Evolutionary conservation across 1,139 yeast species (phyloP), one percentile per base, ranked within the genome.

Genomic region (Sugiyamaella paludigena): DNA sequence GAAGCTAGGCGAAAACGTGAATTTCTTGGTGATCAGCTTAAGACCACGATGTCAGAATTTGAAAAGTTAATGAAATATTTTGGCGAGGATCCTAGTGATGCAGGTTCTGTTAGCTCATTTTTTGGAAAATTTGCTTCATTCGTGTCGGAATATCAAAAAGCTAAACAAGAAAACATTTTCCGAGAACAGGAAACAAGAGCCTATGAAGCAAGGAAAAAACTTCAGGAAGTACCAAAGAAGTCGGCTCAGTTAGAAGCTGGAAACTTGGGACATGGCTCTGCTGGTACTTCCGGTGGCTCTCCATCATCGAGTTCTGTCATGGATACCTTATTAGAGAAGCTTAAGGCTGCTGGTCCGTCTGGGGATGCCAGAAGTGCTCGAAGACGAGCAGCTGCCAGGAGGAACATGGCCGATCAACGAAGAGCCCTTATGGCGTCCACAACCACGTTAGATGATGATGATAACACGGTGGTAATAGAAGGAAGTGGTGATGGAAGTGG

Each of bases 361-460:
- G 83, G 87, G 3, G 94, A 87, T 61, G 83, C 94, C 0, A 71
- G 86, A 1, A 81, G 92, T 7, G 95, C 96, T 0, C 73, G 95
- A 58, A 81, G 88, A 60, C 75, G 94, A 52, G 96, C 95, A 0
- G 72, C 85, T 55, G 86, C 91, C 57, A 78, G 92, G 55, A 54
- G 58, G 42, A 61, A 63, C 38, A 16, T 30, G 47, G 45, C 8
- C 11, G 47, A 27, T 41, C 47, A 24, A 28, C 11, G 19, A n/a
- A n/a, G 43, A 33, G 43, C 43, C n/a, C 34, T 37, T 10, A 11
- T 37, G 11, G 34, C 19, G 41, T 27, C 32, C 24, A 19, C 24
- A 19, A 19, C 24, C 24, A 19, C 24, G 24, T 19, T 19, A 4
- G 24, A 19, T 19, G 24, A 19, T 4, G 5, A 19, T 19, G 24